Percentiles rank a stretch among this genome's conserved stretches.
Conservation (phyloP, 371 early-diverging fungal genomes). For the Rhizopus sp. region DNA sequence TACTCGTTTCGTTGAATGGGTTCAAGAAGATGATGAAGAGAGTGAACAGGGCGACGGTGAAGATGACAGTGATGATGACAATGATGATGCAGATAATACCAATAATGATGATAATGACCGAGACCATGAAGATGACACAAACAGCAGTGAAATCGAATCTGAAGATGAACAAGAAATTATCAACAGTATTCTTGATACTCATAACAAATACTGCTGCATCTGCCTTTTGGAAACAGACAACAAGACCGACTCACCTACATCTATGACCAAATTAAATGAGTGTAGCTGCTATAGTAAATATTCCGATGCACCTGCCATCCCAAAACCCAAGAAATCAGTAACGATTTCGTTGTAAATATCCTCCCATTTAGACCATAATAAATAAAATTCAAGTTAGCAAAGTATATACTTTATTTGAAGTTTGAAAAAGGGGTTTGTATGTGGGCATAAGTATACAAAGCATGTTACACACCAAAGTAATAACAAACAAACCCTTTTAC, state of each 20-base stretch:
- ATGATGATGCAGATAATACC: constrained; percentile 10
- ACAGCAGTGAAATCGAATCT: constrained; percentile 17
- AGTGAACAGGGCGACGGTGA: constrained; percentile 20
- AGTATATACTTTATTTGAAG: no score
- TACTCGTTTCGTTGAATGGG: constrained; percentile 21
- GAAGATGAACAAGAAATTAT: constrained; percentile 21
- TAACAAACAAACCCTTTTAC: no score
- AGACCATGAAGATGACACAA: constrained; percentile 21
- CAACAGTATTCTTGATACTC: constrained; percentile 9
- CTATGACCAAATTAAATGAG: constrained; percentile 1
- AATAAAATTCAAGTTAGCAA: not conserved
- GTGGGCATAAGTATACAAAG: no score
- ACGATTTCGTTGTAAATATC: constrained; percentile 23
- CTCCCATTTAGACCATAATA: not conserved
- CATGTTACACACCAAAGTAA: no score
- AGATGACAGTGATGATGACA: constrained; percentile 12
- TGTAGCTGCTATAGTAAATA: constrained; percentile 24
- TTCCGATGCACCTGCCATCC: constrained; percentile 6
- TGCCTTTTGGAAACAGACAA: constrained; percentile 21
- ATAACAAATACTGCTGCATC: constrained; percentile 16
- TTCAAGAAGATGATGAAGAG: constrained; percentile 20
- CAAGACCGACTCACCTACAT: not conserved
- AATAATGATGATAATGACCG: constrained; percentile 3
- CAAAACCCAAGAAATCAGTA: constrained; percentile 21
- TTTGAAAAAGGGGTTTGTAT: not conserved